Evolutionary conservation across 179 eudicot species (phyloP).

Genomic region (Beta lomatogona): DNA sequence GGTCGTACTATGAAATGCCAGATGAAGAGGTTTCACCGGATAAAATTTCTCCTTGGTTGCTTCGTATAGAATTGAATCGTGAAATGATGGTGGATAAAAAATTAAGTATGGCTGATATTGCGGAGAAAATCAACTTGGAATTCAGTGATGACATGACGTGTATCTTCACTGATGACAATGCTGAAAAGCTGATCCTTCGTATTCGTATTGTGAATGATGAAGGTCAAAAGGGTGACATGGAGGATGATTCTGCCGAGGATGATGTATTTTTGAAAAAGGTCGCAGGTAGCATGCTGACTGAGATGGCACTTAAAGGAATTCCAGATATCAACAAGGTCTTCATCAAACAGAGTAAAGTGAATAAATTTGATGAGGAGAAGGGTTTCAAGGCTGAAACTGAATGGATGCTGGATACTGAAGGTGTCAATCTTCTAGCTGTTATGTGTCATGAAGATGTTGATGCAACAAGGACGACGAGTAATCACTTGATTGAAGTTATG

Average conservation of each 20-base stretch:
- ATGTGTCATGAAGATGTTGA: slow-evolving; percentile 97
- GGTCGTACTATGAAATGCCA: slow-evolving; percentile 97
- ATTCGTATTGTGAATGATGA: slow-evolving; percentile 95
- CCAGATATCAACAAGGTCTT: slow-evolving; percentile 95
- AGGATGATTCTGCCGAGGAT: slow-evolving; percentile 92
- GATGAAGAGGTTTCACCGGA: slow-evolving; percentile 97
- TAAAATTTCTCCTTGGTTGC: slow-evolving; percentile 97
- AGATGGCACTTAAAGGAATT: slow-evolving; percentile 92
- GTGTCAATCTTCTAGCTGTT: slow-evolving; percentile 94
- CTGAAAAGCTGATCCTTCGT: slow-evolving; percentile 91
- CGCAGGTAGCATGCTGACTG: slow-evolving; percentile 93
- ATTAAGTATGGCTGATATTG: slow-evolving; percentile 97
- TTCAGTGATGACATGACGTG: slow-evolving; percentile 90
- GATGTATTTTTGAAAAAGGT: slow-evolving; percentile 95
- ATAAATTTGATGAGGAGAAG: slow-evolving; percentile 76
- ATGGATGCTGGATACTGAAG: slow-evolving; percentile 99
- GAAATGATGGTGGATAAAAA: slow-evolving; percentile 99
- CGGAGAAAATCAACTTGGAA: slow-evolving; percentile 90
- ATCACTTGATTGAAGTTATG: slow-evolving; percentile 94
- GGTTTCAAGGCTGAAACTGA: slow-evolving; percentile 86
- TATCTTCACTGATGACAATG: slow-evolving; percentile 94
- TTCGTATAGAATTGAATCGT: slow-evolving; percentile 91
- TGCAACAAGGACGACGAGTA: slow-evolving; percentile 90
- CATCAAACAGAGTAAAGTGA: slow-evolving; percentile 73
- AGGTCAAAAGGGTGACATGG: slow-evolving; percentile 75